Percentiles rank a stretch among this genome's conserved stretches.
phyloP scores from a whole-genome alignment of 2,329 filamentous ascomycete genomes.

The Cadophora malorum region DNA sequence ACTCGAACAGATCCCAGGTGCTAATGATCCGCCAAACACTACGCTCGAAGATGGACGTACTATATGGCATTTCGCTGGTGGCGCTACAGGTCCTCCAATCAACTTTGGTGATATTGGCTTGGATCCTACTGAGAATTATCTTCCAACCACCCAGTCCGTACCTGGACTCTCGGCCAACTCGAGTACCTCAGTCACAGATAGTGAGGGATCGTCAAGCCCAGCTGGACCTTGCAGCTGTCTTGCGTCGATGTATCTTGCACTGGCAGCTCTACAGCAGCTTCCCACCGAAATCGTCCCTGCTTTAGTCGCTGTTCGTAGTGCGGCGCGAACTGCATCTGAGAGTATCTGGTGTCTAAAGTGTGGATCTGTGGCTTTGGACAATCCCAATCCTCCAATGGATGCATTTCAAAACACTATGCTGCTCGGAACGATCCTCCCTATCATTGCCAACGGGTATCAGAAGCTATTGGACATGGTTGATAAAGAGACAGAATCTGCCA shows the following conservation, averaged over 20 bases:
- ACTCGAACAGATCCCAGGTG: neutral
- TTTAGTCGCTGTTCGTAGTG: constrained; percentile 39
- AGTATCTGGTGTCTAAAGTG: constrained; percentile 59
- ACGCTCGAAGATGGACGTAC: constrained; percentile 19
- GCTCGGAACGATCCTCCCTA: constrained; percentile 62
- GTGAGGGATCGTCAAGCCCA: constrained; percentile 24
- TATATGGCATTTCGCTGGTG: constrained; percentile 37
- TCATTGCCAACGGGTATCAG: constrained; percentile 63
- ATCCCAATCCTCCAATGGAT: constrained; percentile 53
- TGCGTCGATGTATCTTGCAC: constrained; percentile 43
- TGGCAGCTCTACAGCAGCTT: constrained; percentile 42
- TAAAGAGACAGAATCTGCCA: constrained; percentile 54
- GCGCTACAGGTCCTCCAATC: constrained; percentile 31
- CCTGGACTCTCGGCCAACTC: constrained; percentile 28
- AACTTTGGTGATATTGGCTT: constrained; percentile 35
- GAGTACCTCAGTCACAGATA: constrained; percentile 31
- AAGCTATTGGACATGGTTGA: constrained; percentile 62
- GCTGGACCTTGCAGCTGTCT: constrained; percentile 39
- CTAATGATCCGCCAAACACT: neutral
- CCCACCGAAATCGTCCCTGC: constrained; percentile 40
- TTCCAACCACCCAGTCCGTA: constrained; percentile 10
- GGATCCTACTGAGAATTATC: constrained; percentile 6
- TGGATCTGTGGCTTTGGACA: constrained; percentile 49
- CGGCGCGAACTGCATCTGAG: constrained; percentile 49
- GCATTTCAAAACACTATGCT: constrained; percentile 65